Conservation (phyloP, 306 rosid genomes). For the Cucumis cinereus region DNA sequence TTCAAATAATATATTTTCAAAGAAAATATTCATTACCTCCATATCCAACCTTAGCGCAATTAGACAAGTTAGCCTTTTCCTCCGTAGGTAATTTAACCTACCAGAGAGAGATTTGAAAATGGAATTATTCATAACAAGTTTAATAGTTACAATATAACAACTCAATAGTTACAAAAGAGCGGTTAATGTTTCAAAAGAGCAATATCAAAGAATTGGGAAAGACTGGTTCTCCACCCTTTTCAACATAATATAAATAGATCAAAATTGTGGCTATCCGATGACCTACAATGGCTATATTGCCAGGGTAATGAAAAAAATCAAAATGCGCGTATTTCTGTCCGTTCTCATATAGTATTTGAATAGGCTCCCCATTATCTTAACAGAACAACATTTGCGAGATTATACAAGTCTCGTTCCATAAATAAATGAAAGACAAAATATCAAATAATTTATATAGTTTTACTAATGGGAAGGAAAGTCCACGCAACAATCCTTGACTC, state of each 20-base stretch:
- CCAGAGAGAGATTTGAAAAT: neutral
- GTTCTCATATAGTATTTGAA: constrained; percentile 67
- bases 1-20: neutral
- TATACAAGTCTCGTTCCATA: neutral
- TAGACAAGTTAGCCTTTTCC: constrained; percentile 44
- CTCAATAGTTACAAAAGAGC: neutral
- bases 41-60: constrained; percentile 71
- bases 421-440: neutral
- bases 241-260: constrained; percentile 82
- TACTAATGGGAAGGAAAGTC: constrained; percentile 88
- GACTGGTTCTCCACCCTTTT: constrained; percentile 87
- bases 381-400: neutral
- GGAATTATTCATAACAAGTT: neutral
- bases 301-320: constrained; percentile 78
- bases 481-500: constrained; percentile 76
- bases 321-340: constrained; percentile 92
- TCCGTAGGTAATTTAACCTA: constrained; percentile 37
- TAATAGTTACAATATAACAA: neutral
- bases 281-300: constrained; percentile 64
- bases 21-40: constrained; percentile 41
- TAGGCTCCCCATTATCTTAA: constrained; percentile 83
- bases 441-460: neutral
- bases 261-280: constrained; percentile 84
- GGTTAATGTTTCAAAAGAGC: neutral
- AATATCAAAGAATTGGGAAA: constrained; percentile 69